These are phyloP conservation scores for Przewalskia tangutica DNA, from an alignment of 257 asterid genomes.

Conservation along the genomic window DNA sequence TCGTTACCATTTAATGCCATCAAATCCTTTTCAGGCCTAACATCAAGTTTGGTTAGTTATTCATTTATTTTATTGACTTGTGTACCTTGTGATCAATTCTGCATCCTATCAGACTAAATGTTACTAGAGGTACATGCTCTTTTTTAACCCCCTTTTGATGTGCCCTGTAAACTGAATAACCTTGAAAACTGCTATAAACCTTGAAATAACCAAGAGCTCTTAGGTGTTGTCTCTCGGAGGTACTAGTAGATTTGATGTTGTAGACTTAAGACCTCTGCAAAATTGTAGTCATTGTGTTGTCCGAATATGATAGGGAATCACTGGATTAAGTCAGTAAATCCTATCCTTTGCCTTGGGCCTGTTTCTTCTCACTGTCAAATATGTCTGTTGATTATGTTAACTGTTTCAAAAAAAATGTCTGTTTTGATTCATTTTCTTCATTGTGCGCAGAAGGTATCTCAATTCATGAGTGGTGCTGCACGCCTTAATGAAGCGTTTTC, in stretches of 20 bases:
- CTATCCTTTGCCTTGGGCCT: neutral
- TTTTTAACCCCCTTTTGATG: neutral
- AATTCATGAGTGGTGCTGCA: slow-evolving; percentile 86
- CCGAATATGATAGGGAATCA: neutral
- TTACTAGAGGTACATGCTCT: neutral
- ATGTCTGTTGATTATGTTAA: neutral
- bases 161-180: neutral
- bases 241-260: neutral
- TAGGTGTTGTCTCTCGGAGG: neutral
- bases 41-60: neutral
- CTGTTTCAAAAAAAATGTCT: no score
- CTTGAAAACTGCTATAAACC: no score
- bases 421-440: neutral
- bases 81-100: neutral
- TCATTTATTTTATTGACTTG: neutral
- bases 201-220: neutral
- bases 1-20: neutral
- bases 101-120: neutral
- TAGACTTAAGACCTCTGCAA: neutral
- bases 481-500: slow-evolving; percentile 92
- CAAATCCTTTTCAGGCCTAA: neutral
- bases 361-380: neutral
- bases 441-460: slow-evolving; percentile 68
- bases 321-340: neutral
- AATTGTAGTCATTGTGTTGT: neutral